Conservation (phyloP, 768 basidiomycete genomes). For the Rhizopogon vinicolor region DNA sequence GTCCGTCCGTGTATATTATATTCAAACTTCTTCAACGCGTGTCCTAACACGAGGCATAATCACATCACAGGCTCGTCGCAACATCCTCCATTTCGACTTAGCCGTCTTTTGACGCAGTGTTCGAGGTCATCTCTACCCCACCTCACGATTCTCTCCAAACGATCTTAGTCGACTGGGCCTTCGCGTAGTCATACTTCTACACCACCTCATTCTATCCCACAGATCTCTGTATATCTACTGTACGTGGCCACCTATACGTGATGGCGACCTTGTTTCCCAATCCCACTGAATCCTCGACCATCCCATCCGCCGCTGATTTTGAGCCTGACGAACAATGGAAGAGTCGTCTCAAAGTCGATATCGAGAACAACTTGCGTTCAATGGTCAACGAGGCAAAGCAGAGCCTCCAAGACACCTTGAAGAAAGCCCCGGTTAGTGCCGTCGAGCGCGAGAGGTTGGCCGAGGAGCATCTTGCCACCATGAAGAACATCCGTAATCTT, state of each 20-base stretch:
- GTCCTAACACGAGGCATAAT: constrained; percentile 54
- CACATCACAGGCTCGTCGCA: constrained; percentile 32
- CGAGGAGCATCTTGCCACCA: constrained; percentile 34
- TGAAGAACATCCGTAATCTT: constrained; percentile 39
- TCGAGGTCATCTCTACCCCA: constrained; percentile 8
- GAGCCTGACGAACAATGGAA: constrained; percentile 61
- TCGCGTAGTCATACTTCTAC: background rate
- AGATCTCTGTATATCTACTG: constrained; percentile 1
- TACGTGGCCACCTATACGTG: constrained; percentile 5
- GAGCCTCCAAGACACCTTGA: constrained; percentile 48
- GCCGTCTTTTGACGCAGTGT: constrained; percentile 11
- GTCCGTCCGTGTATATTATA: constrained; percentile 7
- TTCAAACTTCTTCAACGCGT: constrained; percentile 35
- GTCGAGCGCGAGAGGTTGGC: constrained; percentile 31
- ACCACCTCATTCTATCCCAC: background rate
- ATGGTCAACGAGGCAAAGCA: constrained; percentile 61
- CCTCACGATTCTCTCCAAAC: constrained; percentile 3
- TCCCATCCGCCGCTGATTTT: constrained; percentile 16
- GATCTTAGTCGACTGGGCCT: background rate
- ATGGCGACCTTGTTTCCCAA: constrained; percentile 21
- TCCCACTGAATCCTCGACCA: constrained; percentile 8
- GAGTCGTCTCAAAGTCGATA: constrained; percentile 38
- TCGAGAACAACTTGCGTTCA: constrained; percentile 39
- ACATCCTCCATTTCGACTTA: constrained; percentile 11
- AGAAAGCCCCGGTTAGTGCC: constrained; percentile 32